phyloP scores from a whole-genome alignment of 169 alveolate species.

The Eimeria zaria region DNA sequence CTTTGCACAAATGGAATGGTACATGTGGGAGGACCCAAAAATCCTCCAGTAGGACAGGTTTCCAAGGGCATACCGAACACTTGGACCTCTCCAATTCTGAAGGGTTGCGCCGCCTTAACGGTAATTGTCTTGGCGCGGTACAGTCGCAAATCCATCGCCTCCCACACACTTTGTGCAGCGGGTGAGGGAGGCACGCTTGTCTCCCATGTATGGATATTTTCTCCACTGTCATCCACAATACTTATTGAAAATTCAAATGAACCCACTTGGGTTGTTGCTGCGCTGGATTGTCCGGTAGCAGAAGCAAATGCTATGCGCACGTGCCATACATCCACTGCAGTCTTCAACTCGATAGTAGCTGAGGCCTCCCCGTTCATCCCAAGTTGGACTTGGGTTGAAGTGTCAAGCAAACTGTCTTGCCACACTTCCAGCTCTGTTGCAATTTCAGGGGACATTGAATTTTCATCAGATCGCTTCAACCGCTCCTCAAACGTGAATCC shows the following conservation, averaged over 20 bases:
- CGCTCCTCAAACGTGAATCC: background rate
- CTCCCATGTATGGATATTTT: conserved; percentile 63
- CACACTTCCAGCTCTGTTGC: conserved; percentile 34
- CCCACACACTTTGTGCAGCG: conserved; percentile 77
- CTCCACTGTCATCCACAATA: conserved; percentile 44
- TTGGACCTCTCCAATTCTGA: conserved; percentile 54
- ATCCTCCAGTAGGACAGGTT: conserved; percentile 45
- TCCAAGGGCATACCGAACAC: conserved; percentile 72
- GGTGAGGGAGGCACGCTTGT: conserved; percentile 74
- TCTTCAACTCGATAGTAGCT: conserved; percentile 43
- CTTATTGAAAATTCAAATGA: conserved; percentile 33
- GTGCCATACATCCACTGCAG: conserved; percentile 57
- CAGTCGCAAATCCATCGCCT: conserved; percentile 66
- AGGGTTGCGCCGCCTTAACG: conserved; percentile 8
- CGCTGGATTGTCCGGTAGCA: conserved; percentile 3
- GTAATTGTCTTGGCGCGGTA: conserved; percentile 52
- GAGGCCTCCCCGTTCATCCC: conserved; percentile 50
- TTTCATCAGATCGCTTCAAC: background rate
- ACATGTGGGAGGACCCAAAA: conserved; percentile 41
- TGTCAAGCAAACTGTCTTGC: conserved; percentile 59
- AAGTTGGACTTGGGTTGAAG: conserved; percentile 1
- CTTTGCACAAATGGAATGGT: conserved; percentile 40
- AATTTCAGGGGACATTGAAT: background rate
- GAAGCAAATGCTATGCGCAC: conserved; percentile 54
- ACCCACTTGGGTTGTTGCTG: background rate